Evolutionary conservation across 2,329 filamentous ascomycete species (phyloP).

Genomic region (Leptographium galeiforme): DNA sequence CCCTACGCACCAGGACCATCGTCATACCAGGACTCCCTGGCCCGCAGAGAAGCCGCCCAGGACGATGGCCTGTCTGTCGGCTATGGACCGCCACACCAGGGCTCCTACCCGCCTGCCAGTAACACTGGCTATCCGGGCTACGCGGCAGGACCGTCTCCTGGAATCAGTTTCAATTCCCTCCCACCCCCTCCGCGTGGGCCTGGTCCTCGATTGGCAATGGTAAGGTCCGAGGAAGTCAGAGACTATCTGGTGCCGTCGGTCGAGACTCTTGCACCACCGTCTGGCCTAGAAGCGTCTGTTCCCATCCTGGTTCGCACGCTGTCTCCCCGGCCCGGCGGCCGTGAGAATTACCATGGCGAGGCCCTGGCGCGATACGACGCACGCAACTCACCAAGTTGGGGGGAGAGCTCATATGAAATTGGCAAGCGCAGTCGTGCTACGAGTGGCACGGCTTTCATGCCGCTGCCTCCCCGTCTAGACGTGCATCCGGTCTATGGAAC

Average conservation of each 20-base stretch:
- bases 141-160: neutral
- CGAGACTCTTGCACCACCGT: constrained; percentile 28
- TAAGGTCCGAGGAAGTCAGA: constrained; percentile 16
- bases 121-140: neutral
- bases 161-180: too few relatives aligned
- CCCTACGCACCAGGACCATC: neutral
- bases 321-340: constrained; percentile 3
- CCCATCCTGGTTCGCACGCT: constrained; percentile 12
- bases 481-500: neutral
- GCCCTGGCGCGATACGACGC: neutral
- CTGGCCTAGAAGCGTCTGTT: constrained; percentile 5
- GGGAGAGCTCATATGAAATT: neutral
- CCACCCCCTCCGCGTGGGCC: too few relatives aligned
- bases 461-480: neutral
- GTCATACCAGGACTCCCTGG: neutral
- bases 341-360: neutral
- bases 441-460: neutral
- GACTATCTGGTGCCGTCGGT: constrained; percentile 34
- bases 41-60: neutral
- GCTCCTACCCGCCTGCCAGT: neutral
- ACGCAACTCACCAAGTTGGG: constrained; percentile 1
- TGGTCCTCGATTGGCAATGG: neutral
- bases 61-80: neutral
- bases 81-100: neutral
- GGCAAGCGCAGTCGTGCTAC: constrained; percentile 2